A percentile compares a stretch with the other conserved stretches of the same genome.
Conservation (phyloP, 2,329 filamentous ascomycete genomes). For the Phialemoniopsis sp. region DNA sequence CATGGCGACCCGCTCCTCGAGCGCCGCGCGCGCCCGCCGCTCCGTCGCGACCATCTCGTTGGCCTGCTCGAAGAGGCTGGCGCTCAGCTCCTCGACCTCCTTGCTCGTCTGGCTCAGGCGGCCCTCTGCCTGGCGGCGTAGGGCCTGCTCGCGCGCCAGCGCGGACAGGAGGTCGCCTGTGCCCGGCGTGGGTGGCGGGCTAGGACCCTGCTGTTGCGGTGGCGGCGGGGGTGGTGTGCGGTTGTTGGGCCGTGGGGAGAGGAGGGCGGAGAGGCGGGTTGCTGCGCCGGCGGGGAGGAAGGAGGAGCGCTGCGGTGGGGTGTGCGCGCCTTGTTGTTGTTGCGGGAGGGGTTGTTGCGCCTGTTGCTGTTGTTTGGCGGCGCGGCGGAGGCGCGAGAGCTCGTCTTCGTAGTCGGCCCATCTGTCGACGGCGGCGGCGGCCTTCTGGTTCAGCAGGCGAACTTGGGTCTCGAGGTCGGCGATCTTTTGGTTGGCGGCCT, state of each 20-base stretch:
- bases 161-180: constrained; percentile 55
- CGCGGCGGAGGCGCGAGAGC: constrained; percentile 51
- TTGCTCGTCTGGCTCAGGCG: constrained; percentile 60
- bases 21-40: constrained; percentile 62
- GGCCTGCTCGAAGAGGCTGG: constrained; percentile 73
- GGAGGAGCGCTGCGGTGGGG: constrained; percentile 32
- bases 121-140: constrained; percentile 66
- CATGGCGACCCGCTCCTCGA: constrained; percentile 66
- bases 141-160: constrained; percentile 60
- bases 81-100: constrained; percentile 77
- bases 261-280: constrained; percentile 37
- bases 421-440: constrained; percentile 57
- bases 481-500: constrained; percentile 55
- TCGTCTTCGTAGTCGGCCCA: constrained; percentile 82
- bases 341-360: constrained; percentile 17
- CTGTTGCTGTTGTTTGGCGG: constrained; percentile 12
- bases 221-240: constrained; percentile 8
- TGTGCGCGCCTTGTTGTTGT: constrained; percentile 8
- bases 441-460: constrained; percentile 65
- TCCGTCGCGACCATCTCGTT: constrained; percentile 85
- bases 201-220: constrained; percentile 14
- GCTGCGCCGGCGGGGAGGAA: constrained; percentile 41
- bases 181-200: constrained; percentile 12
- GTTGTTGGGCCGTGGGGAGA: constrained; percentile 34
- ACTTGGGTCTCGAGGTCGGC: constrained; percentile 69